A percentile compares a stretch with the other conserved stretches of the same genome.
These are phyloP conservation scores for Gaultheria prostrata DNA, from an alignment of 148 eudicot species.

Conservation along the genomic window DNA sequence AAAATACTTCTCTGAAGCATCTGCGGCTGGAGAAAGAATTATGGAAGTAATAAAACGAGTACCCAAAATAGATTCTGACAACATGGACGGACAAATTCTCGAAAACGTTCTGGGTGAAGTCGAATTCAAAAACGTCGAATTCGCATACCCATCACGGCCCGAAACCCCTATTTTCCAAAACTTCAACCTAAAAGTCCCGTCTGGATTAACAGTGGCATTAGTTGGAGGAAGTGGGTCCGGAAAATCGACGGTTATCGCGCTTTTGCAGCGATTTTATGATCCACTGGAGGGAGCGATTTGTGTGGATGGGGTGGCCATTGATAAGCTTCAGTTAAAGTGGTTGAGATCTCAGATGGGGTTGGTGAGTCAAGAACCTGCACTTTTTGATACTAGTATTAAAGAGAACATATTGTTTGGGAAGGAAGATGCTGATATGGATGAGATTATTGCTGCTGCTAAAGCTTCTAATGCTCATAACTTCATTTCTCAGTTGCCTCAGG, in stretches of 20 bases:
- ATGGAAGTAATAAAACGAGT: conserved; percentile 57
- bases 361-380: conserved; percentile 92
- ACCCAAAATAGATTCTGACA: conserved; percentile 72
- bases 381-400: conserved; percentile 74
- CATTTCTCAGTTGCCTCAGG: conserved; percentile 79
- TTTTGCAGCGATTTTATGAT: conserved; percentile 81
- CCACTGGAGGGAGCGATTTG: conserved; percentile 71
- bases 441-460: conserved; percentile 70
- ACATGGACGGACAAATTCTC: conserved; percentile 52
- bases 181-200: conserved; percentile 55
- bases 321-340: conserved; percentile 79
- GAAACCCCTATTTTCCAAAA: conserved; percentile 53
- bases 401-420: conserved; percentile 90
- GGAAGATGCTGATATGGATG: conserved; percentile 71
- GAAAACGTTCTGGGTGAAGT: conserved; percentile 51
- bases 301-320: conserved; percentile 65
- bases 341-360: conserved; percentile 88
- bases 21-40: conserved; percentile 61
- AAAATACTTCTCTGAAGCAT: conserved; percentile 69
- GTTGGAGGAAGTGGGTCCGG: conserved; percentile 93
- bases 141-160: conserved; percentile 84
- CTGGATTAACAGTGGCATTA: conserved; percentile 68
- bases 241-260: conserved; percentile 64
- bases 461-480: conserved; percentile 91
- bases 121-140: conserved; percentile 62